Base-by-base conservation (phyloP, 2,329 filamentous ascomycete species). In the Fusarium temperatum region DNA sequence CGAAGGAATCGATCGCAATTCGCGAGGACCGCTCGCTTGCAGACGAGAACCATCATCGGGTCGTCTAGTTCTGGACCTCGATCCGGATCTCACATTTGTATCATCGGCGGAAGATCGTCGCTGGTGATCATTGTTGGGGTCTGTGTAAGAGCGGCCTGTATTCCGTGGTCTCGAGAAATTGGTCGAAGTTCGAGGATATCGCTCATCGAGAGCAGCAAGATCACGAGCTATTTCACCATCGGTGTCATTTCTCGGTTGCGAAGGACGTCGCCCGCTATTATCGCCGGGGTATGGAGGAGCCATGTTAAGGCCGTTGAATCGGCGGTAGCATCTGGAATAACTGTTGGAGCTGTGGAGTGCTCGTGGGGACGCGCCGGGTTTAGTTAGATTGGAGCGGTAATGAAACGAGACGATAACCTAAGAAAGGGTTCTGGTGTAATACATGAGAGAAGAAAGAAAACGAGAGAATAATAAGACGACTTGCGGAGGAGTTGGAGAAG, bases 291-390 rank as follows among this genome's bases (percentile, higher is more conserved):
- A 73, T 38, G 74, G 70, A 68, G 74, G 73, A 68, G 76, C 74
- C 80, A 82, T 82, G 24, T 75, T 68, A 73, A 70, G 50, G 60
- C 58, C 45, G 61, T 63, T 56, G 71, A 62, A 69, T 74, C 73
- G 72, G 63, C 64, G 65, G 73, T n/a, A 68, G 73, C 79, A 81
- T 80, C 68, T 77, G 73, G 67, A 72, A 60, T 62, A 58, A 14
- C 59, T n/a, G 58, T 36, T 55, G 53, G 41, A 55, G 24, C 38
- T 59, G 66, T 63, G 67, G 71, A 68, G 60, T 63, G 65, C 26
- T 58, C 38, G 65, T 56, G 67, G 62, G 61, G 63, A 50, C 17
- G 42, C 41, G 41, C 42, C 47, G 47, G 70, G 48, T 62, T 44
- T 42, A 53, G 41, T 36, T 39, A 54, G 50, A 70, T 47, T 47